Conservation (phyloP, 495 filamentous ascomycete species). For the Neurospora sp. region DNA sequence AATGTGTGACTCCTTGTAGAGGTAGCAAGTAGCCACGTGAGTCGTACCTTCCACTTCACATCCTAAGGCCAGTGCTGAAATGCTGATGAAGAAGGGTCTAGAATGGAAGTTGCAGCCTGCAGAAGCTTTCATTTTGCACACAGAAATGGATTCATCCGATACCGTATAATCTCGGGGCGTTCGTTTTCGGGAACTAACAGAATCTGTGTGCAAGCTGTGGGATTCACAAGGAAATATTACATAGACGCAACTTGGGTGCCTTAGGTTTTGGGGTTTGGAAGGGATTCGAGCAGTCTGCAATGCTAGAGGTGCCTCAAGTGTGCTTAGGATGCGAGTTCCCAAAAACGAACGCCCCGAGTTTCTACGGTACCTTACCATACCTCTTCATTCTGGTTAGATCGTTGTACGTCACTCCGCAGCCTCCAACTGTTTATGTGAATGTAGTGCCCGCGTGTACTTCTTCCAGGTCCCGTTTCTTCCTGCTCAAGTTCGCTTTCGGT, state of each 20-base stretch:
- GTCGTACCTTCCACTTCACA: background rate
- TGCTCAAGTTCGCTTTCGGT: background rate
- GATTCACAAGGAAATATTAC: too few relatives aligned
- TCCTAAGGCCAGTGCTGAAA: background rate
- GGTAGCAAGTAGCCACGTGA: background rate
- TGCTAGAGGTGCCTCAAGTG: too few relatives aligned
- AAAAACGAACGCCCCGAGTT: too few relatives aligned
- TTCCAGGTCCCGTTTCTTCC: background rate
- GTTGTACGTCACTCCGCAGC: background rate
- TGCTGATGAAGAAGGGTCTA: background rate
- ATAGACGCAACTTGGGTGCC: too few relatives aligned
- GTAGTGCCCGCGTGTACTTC: background rate
- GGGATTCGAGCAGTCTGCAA: too few relatives aligned
- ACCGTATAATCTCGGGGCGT: too few relatives aligned
- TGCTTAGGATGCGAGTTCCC: too few relatives aligned
- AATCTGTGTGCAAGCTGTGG: too few relatives aligned
- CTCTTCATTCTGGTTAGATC: background rate
- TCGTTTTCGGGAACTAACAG: too few relatives aligned
- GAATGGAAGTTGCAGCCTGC: background rate
- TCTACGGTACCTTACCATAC: background rate
- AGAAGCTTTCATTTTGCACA: background rate
- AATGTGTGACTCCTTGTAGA: background rate
- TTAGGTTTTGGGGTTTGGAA: too few relatives aligned
- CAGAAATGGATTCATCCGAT: background rate
- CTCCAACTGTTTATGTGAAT: background rate